Percentiles rank a stretch among this genome's conserved stretches.
Evolutionary conservation across 1,284 basidiomycete species (phyloP).

Genomic region (Malassezia cuniculi): DNA sequence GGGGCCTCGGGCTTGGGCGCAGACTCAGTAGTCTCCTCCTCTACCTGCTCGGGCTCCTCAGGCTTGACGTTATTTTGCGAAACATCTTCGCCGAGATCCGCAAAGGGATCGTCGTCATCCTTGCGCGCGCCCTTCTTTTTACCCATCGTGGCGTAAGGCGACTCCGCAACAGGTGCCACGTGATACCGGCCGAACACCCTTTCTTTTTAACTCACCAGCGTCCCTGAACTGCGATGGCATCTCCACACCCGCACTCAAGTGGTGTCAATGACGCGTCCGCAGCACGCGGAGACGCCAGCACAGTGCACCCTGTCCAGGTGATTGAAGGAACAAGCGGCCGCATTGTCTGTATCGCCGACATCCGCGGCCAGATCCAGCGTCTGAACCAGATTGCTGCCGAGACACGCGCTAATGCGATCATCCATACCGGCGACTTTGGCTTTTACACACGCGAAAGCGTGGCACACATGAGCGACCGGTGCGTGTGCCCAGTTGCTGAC

Average conservation of each 20-base stretch:
- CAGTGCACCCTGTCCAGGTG: conserved; percentile 20
- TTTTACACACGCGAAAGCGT: conserved; percentile 80
- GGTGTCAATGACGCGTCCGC: no score
- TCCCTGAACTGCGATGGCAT: no score
- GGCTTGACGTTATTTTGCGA: conserved; percentile 21
- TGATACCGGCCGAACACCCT: no score
- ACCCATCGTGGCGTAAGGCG: conserved; percentile 29
- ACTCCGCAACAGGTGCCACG: no score
- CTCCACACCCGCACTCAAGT: no score
- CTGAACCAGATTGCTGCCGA: conserved; percentile 83
- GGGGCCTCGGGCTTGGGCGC: conserved; percentile 12
- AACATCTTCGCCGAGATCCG: conserved; percentile 33
- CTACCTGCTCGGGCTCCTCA: conserved; percentile 16
- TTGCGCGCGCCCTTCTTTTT: conserved; percentile 37
- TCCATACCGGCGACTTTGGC: conserved; percentile 98
- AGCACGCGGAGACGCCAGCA: background rate
- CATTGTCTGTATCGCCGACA: conserved; percentile 90
- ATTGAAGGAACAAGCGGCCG: conserved; percentile 52
- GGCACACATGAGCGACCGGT: conserved; percentile 78
- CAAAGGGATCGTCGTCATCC: conserved; percentile 37
- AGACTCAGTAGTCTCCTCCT: conserved; percentile 18
- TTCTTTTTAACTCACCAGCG: no score
- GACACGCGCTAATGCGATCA: conserved; percentile 66
- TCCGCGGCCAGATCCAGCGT: conserved; percentile 59
- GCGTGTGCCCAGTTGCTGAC: conserved; percentile 29